These are phyloP conservation scores for Cryphonectria nitschkei DNA, from an alignment of 2,329 filamentous ascomycete genomes.

Conservation along the genomic window DNA sequence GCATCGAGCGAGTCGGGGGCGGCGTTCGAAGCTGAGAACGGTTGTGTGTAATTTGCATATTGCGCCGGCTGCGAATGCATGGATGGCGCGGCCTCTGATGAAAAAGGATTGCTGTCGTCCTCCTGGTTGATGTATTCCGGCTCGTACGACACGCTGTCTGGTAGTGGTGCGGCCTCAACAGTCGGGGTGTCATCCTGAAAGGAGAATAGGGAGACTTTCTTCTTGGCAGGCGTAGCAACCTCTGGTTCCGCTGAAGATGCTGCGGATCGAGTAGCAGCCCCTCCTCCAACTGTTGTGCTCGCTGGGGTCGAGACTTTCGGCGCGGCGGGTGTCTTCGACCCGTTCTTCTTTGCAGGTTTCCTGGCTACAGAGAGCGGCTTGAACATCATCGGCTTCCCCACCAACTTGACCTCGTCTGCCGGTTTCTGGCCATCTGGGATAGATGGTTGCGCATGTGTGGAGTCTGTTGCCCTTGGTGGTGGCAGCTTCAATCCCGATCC, in stretches of 20 bases:
- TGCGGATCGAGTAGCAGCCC: not conserved
- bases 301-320: conserved; percentile 27
- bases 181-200: conserved; percentile 50
- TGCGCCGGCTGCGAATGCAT: conserved; percentile 20
- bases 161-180: conserved; percentile 32
- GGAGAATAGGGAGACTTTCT: conserved; percentile 72
- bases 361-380: conserved; percentile 83
- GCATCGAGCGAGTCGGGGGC: conserved; percentile 61
- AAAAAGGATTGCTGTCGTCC: conserved; percentile 41
- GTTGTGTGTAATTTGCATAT: conserved; percentile 27
- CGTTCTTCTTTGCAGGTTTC: conserved; percentile 70
- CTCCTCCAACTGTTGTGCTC: conserved; percentile 27
- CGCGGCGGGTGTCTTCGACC: conserved; percentile 28
- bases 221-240: conserved; percentile 41
- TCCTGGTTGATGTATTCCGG: conserved; percentile 32
- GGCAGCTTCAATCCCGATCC: conserved; percentile 41
- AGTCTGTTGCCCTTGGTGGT: conserved; percentile 41
- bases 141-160: conserved; percentile 42
- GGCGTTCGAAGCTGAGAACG: not conserved
- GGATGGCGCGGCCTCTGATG: conserved; percentile 31
- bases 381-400: conserved; percentile 85
- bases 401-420: conserved; percentile 67
- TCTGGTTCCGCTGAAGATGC: conserved; percentile 29
- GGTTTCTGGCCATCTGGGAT: conserved; percentile 61
- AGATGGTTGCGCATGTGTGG: conserved; percentile 45